These are phyloP conservation scores for Musa itinerans DNA, from an alignment of 176 grass and related monocot genomes.

Conservation along the genomic window DNA sequence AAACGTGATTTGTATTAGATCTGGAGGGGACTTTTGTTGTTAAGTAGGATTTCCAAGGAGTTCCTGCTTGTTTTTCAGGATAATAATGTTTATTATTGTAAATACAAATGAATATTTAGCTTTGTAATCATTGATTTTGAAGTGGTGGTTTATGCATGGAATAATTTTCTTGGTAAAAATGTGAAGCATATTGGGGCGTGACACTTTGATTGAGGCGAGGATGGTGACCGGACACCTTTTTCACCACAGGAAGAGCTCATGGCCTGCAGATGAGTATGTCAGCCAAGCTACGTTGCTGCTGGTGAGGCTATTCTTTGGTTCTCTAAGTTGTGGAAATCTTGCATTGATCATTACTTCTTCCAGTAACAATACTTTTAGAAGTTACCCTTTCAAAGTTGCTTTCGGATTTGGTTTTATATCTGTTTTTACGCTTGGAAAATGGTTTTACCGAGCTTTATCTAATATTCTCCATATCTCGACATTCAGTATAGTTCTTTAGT, in stretches of 20 bases:
- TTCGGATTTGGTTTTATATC: too few species aligned
- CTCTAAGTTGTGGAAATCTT: not conserved
- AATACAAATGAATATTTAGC: too few species aligned
- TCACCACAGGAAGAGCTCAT: conserved; percentile 52
- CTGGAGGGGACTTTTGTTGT: too few species aligned
- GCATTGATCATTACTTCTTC: not conserved
- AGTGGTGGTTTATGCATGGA: not conserved
- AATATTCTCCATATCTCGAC: not conserved
- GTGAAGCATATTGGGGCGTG: not conserved
- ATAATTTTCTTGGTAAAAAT: not conserved
- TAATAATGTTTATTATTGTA: too few species aligned
- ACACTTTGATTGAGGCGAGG: not conserved
- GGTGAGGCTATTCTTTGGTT: conserved; percentile 33
- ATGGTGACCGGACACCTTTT: conserved; percentile 80
- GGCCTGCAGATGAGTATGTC: conserved; percentile 76
- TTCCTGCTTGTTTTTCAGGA: too few species aligned
- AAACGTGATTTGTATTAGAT: too few species aligned
- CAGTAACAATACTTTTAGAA: not conserved
- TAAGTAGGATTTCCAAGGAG: too few species aligned
- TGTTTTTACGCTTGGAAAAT: too few species aligned
- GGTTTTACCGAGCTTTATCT: not conserved
- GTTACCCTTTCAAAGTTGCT: not conserved
- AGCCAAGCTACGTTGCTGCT: conserved; percentile 54
- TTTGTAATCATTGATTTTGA: not conserved
- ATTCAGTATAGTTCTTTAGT: not conserved